Percentiles rank a stretch among this genome's conserved stretches.
phyloP scores from a whole-genome alignment of 352 stramenopile species.

The Pilasporangium apinafurcum region DNA sequence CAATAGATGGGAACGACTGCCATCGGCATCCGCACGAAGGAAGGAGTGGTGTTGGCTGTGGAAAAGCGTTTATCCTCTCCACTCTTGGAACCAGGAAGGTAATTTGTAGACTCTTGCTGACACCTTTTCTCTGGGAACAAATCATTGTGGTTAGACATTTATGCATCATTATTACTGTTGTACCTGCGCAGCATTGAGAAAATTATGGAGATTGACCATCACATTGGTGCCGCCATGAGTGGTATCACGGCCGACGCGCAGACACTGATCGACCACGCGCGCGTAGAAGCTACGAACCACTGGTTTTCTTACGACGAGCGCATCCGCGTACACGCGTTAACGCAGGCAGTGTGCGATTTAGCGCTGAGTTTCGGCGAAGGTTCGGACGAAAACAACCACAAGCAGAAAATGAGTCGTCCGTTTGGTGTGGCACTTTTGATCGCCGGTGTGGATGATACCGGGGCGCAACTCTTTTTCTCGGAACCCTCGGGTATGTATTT shows the following conservation, averaged over 20 bases:
- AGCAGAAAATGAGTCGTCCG: constrained; percentile 97
- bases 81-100: constrained; percentile 92
- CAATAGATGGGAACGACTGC: constrained; percentile 95
- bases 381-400: constrained; percentile 92
- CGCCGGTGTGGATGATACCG: constrained; percentile 93
- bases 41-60: constrained; percentile 96
- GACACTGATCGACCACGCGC: constrained; percentile 98
- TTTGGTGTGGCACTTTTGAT: constrained; percentile 99
- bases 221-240: constrained; percentile 98
- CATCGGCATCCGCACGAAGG: constrained; percentile 97
- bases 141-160: neutral
- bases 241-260: constrained; percentile 97
- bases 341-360: constrained; percentile 98
- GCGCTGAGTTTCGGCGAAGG: constrained; percentile 94
- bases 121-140: neutral
- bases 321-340: constrained; percentile 97
- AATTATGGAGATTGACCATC: constrained; percentile 98
- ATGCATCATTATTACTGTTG: neutral
- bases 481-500: constrained; percentile 98
- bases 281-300: constrained; percentile 98
- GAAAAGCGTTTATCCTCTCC: constrained; percentile 98
- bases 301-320: constrained; percentile 98
- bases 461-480: constrained; percentile 94
- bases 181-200: constrained; percentile 97
- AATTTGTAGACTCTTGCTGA: too few species aligned